These are phyloP conservation scores for Plasmodium coatneyi DNA, from an alignment of 169 alveolate species.

Conservation along the genomic window DNA sequence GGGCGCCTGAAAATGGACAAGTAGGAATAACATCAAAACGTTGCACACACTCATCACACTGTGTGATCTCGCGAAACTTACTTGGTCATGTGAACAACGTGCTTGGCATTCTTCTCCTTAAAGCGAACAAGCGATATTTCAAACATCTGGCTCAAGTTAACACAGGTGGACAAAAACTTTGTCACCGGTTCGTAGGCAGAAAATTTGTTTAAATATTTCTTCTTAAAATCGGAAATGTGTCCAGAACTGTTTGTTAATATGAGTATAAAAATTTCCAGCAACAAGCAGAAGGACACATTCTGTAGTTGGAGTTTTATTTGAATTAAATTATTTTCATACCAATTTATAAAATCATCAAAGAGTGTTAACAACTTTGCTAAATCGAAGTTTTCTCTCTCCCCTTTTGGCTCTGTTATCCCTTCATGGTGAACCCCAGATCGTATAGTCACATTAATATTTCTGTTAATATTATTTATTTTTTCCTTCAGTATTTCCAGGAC, in stretches of 20 bases:
- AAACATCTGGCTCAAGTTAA: conserved; percentile 59
- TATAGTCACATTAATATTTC: conserved; percentile 63
- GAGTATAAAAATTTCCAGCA: conserved; percentile 57
- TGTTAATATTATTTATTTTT: conserved; percentile 70
- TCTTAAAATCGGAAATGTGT: conserved; percentile 34
- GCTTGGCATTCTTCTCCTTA: conserved; percentile 62
- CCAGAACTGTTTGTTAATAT: conserved; percentile 45
- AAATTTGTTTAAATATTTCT: conserved; percentile 63
- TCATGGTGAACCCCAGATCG: conserved; percentile 16
- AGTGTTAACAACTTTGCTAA: conserved; percentile 3
- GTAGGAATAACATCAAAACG: background rate
- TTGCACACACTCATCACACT: too few relatives aligned
- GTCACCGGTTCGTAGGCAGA: conserved; percentile 66
- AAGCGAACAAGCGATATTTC: conserved; percentile 71
- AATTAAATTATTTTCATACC: conserved; percentile 71
- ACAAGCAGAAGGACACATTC: conserved; percentile 60
- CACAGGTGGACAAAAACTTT: conserved; percentile 48
- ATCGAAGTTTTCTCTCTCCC: conserved; percentile 20
- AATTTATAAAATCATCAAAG: conserved; percentile 63
- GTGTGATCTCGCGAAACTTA: background rate
- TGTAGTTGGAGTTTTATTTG: conserved; percentile 65
- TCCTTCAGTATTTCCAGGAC: conserved; percentile 59
- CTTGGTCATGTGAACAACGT: conserved; percentile 69
- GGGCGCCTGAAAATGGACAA: background rate
- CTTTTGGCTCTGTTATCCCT: conserved; percentile 12